Conservation (phyloP, 2,329 filamentous ascomycete genomes). For the Ceratocystis harringtonii region DNA sequence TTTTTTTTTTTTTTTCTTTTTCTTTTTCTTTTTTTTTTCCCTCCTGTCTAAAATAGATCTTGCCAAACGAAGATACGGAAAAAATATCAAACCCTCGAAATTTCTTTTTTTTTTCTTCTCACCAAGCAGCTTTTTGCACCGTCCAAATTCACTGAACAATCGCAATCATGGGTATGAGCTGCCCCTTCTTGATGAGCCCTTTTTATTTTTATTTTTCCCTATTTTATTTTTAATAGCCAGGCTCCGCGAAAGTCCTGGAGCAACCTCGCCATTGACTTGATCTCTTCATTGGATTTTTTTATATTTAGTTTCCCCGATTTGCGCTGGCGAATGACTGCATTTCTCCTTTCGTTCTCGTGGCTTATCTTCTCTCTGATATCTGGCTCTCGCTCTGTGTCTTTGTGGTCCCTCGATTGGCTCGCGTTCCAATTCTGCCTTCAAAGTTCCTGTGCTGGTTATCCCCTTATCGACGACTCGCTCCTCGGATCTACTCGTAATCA, state of each 20-base stretch:
- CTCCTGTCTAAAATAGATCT: background rate
- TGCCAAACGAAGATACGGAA: slow-evolving; percentile 1
- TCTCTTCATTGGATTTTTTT: slow-evolving; percentile 16
- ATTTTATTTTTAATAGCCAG: no score
- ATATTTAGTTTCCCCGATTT: slow-evolving; percentile 2
- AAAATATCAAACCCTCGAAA: slow-evolving; percentile 6
- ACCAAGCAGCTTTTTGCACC: slow-evolving; percentile 29
- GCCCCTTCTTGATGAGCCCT: background rate
- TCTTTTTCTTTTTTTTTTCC: background rate
- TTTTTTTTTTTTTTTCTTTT: background rate
- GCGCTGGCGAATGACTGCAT: background rate
- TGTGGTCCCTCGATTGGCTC: no score
- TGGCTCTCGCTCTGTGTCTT: background rate
- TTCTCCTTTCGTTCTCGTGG: background rate
- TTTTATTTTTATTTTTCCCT: background rate
- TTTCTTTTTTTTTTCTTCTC: slow-evolving; percentile 8
- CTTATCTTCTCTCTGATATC: background rate
- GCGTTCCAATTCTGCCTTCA: no score
- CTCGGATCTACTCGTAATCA: background rate
- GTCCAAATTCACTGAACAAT: slow-evolving; percentile 28
- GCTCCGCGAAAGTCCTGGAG: background rate
- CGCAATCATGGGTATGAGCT: slow-evolving; percentile 47
- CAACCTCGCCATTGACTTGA: background rate
- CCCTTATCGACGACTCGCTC: background rate
- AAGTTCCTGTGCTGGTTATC: no score